Percentiles rank a stretch among this genome's conserved stretches.
Conservation (phyloP, 179 eudicot species). For the Beta macrorhiza region DNA sequence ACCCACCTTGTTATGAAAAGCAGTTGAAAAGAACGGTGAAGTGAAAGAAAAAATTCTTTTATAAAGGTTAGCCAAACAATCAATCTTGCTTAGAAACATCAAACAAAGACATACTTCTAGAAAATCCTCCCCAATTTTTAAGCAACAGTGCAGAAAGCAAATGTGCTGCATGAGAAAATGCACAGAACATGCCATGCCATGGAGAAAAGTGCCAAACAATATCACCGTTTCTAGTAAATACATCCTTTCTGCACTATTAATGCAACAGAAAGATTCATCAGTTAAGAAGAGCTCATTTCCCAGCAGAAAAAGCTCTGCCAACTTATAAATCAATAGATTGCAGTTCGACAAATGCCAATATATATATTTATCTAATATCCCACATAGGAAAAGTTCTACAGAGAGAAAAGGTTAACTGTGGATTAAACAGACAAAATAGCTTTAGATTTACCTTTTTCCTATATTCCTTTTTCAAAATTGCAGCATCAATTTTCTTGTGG, state of each 20-base stretch:
- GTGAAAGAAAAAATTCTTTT: neutral
- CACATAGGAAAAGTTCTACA: neutral
- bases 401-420: slow-evolving; percentile 1
- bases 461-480: slow-evolving; percentile 79
- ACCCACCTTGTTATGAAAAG: neutral
- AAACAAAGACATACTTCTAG: neutral
- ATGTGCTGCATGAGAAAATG: neutral
- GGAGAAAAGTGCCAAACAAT: neutral
- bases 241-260: neutral
- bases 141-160: neutral
- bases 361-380: neutral
- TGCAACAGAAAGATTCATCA: slow-evolving; percentile 1
- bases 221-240: neutral
- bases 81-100: neutral
- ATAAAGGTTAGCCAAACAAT: neutral
- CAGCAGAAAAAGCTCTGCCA: neutral
- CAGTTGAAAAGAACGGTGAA: neutral
- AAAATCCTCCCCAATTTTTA: neutral
- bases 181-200: neutral
- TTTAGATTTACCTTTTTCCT: slow-evolving; percentile 60
- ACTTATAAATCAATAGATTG: neutral
- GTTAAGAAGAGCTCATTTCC: neutral
- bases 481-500: slow-evolving; percentile 64
- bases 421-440: neutral
- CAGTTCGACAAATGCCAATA: neutral